Evolutionary conservation across 441 rosid species (phyloP).

Genomic region (Adansonia gregorii): DNA sequence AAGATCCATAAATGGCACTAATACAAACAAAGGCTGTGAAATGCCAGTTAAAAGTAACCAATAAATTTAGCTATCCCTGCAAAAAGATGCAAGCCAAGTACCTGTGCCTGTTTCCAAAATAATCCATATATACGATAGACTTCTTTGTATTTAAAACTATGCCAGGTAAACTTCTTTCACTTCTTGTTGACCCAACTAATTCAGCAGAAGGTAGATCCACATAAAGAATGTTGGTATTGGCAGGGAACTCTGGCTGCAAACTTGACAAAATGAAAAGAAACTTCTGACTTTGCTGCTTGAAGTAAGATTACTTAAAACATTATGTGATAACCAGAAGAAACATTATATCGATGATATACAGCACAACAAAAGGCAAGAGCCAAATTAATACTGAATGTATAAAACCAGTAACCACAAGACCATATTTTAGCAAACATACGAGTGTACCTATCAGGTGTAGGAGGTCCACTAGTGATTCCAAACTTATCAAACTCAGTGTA

Average conservation of each 20-base stretch:
- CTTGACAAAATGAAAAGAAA: constrained; percentile 46
- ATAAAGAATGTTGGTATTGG: constrained; percentile 90
- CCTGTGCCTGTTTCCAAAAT: constrained; percentile 77
- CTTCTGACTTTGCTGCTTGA: constrained; percentile 14
- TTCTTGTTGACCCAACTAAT: constrained; percentile 63
- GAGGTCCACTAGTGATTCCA: constrained; percentile 50
- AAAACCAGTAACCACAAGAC: not conserved
- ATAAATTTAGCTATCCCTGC: constrained; percentile 18
- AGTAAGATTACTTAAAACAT: not conserved
- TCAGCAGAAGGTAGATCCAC: constrained; percentile 77
- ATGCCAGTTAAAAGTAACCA: constrained; percentile 24
- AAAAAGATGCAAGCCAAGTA: constrained; percentile 27
- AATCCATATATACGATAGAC: constrained; percentile 61
- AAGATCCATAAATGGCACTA: not conserved
- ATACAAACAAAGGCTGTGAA: constrained; percentile 24
- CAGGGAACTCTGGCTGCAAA: constrained; percentile 79
- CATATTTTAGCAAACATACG: constrained; percentile 16
- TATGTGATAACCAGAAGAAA: not conserved
- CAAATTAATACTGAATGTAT: not conserved
- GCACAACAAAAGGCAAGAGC: not conserved
- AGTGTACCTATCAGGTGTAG: constrained; percentile 54
- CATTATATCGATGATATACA: not conserved
- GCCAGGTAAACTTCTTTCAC: constrained; percentile 75
- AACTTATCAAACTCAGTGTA: constrained; percentile 88
- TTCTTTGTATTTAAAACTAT: constrained; percentile 83